Base-by-base conservation (phyloP, 129 eudicot species). In the Lactuca sativa region DNA sequence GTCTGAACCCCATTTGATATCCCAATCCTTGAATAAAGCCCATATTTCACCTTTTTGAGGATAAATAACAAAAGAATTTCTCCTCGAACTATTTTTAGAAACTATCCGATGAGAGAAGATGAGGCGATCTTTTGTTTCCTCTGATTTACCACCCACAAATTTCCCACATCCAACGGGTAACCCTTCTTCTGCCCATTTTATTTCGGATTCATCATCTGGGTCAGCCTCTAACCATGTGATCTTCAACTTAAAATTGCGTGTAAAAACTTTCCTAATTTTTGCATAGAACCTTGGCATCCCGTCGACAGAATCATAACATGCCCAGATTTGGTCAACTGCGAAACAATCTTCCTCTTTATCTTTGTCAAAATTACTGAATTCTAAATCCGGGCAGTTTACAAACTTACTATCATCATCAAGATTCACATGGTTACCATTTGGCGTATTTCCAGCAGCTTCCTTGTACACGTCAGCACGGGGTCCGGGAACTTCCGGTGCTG, bases 241-340 rank as follows among this genome's bases (percentile, higher is more conserved):
- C 65, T 74, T 80, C 60, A 88, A 43, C 79, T 60, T 81, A 53
- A 88, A 88, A 62, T 77, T 83, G 17, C 80, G 61, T 14, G 81
- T 18, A 37, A 2, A 62, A 3, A 86, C 73, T 76, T 59, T 88
- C 52, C 56, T 82, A 59, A 92, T 77, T 52, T 63, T 80, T 2
- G 93, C 93, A 79, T 92, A 88, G 68, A 66, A 92, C 79, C 96
- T 84, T 58, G 97, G 97, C 97, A 92, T 86, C 11, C 84, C 76
- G 68, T 86, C 95, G 53, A 61, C 59, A 7, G 85, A 64, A 72
- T 88, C 97, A 72, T 88, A 92, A 52, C 86, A 81, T 57, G 97
- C 97, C 97, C 97, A 92, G 36, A 84, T 52, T 74, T 92, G 97
- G 64, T 76, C 78, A 65, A 74, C 90, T 44, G 77, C 77, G 77